Percentiles rank a stretch among this genome's conserved stretches.
Conservation (phyloP, 202 grass and related monocot genomes). For the Setaria viridis region DNA sequence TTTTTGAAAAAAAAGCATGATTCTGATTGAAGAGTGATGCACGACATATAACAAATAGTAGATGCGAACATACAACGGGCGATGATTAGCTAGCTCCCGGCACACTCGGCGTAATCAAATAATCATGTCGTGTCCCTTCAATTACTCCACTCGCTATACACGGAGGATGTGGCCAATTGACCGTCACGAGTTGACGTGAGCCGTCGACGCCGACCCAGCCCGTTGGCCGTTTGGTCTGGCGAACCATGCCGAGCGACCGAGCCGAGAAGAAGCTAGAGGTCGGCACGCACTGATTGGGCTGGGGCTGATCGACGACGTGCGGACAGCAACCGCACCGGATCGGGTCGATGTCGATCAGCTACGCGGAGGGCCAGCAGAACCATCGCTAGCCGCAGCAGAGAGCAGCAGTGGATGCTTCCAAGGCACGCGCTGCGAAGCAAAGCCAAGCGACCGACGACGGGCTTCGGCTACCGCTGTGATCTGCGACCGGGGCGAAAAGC, state of each 20-base stretch:
- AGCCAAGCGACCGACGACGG: no score
- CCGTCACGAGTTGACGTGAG: neutral
- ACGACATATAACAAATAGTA: no score
- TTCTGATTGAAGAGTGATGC: no score
- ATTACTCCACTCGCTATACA: neutral
- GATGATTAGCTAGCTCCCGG: no score
- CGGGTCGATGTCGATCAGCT: neutral
- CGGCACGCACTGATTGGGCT: neutral
- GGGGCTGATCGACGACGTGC: neutral
- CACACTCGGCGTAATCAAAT: no score
- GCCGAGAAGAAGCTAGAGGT: neutral
- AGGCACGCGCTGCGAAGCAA: no score
- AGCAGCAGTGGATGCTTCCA: neutral
- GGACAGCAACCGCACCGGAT: neutral
- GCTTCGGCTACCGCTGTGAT: no score
- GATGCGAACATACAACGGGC: no score
- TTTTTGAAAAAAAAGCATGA: no score
- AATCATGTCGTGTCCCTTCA: neutral
- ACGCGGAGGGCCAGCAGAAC: neutral
- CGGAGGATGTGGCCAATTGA: neutral
- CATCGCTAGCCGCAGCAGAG: neutral
- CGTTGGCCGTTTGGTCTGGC: neutral
- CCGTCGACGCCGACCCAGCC: neutral
- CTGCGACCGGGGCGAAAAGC: neutral
- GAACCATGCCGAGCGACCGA: no score